Base-by-base conservation (phyloP, 1,139 yeast species). In the Lodderomyces pseudojiufengensis region DNA sequence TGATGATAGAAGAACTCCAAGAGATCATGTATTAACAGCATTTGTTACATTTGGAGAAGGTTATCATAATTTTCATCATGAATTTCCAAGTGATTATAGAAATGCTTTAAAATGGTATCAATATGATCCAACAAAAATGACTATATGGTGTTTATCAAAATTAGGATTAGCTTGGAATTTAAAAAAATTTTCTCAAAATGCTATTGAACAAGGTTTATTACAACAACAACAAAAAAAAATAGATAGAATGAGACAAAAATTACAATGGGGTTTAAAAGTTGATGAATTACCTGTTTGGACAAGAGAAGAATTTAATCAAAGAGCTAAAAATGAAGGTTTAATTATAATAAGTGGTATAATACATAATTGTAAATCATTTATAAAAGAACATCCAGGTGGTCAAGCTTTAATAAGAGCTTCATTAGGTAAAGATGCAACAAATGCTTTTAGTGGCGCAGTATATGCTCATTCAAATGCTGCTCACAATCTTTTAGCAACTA, bases 41-140 rank as follows among this genome's bases (percentile, higher is more conserved):
- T 66, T 92, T 43, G 95, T 87, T 42, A 92, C 98, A 9, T 84
- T 92, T 52, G 98, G 98, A 59, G 98, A 92, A 71, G 98, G 98
- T 42, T 90, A 92, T 77, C 98, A 92, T 68, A 92, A 92, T 72
- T 92, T 92, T 82, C 98, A 92, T 68, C 98, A 92, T 69, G 97
- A 94, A 72, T 92, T 90, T 78, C 98, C 98, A 50, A 80, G 95
- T 32, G 98, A 92, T 70, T 92, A 92, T 78, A 80, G 98, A 73
- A 92, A 92, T 59, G 98, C 98, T 33, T 77, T 92, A 59, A 85
- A 80, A 65, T 94, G 98, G 98, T 92, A 85, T 74, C 98, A 94
- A 76, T 92, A 84, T 64, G 98, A 92, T 63, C 98, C 98, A 49
- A 92, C 97, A 49, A 92, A 92, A 76, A 57, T 83, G 43, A 58